Percentiles rank a stretch among this genome's conserved stretches.
phyloP scores from a whole-genome alignment of 2,329 filamentous ascomycete species.

The Ilyonectria sp. region DNA sequence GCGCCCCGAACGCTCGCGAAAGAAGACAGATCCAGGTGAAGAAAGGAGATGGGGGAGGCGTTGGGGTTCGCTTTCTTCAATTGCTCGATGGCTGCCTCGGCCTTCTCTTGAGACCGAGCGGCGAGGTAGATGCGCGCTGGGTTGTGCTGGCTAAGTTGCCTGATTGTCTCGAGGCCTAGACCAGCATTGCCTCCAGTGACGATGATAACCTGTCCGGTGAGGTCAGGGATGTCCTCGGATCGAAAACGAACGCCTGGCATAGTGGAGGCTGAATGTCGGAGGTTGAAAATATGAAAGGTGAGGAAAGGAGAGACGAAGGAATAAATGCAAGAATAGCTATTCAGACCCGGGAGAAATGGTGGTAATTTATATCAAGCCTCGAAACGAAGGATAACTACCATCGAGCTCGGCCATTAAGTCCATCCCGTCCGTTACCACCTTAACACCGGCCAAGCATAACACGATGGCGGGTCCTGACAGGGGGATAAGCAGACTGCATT shows the following conservation, averaged over 20 bases:
- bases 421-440: too few relatives aligned
- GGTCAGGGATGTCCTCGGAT: conserved; percentile 26
- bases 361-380: too few relatives aligned
- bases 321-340: too few relatives aligned
- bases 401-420: too few relatives aligned
- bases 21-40: conserved; percentile 20
- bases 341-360: too few relatives aligned
- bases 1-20: conserved; percentile 20
- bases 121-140: conserved; percentile 24
- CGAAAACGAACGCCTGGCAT: too few relatives aligned
- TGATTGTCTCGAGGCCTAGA: conserved; percentile 23
- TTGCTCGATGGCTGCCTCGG: conserved; percentile 14
- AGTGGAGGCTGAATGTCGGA: neutral
- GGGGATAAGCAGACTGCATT: too few relatives aligned
- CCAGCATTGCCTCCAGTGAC: conserved; percentile 31
- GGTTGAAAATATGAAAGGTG: too few relatives aligned
- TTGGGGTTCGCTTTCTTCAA: neutral
- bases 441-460: too few relatives aligned
- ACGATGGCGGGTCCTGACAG: too few relatives aligned
- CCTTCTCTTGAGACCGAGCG: conserved; percentile 16
- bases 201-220: conserved; percentile 21
- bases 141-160: conserved; percentile 7
- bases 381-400: too few relatives aligned
- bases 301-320: too few relatives aligned
- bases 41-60: neutral